Percentiles rank a stretch among this genome's conserved stretches.
Conservation (phyloP, 768 basidiomycete species). For the Amyloporia xantha region DNA sequence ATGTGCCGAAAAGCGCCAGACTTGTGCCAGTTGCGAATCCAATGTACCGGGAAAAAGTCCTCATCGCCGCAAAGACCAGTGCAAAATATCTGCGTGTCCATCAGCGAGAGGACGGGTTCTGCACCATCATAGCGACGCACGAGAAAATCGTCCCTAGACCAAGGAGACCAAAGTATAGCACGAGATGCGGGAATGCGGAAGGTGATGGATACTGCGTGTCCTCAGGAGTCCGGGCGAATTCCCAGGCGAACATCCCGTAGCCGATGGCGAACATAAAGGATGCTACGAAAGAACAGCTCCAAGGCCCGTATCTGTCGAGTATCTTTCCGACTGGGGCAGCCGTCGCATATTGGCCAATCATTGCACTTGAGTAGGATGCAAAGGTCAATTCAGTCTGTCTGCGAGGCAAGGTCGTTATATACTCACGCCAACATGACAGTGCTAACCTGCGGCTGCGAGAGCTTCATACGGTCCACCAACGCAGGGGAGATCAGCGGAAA, state of each 20-base stretch:
- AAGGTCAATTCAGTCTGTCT: not conserved
- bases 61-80: conserved; percentile 67
- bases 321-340: conserved; percentile 63
- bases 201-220: conserved; percentile 30
- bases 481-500: conserved; percentile 71
- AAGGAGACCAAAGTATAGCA: conserved; percentile 52
- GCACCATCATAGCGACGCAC: conserved; percentile 34
- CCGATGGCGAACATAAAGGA: conserved; percentile 52
- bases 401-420: too few species aligned
- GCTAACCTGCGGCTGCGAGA: conserved; percentile 73
- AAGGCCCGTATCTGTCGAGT: conserved; percentile 62
- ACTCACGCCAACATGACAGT: conserved; percentile 72
- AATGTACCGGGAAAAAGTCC: conserved; percentile 56
- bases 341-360: conserved; percentile 78
- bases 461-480: conserved; percentile 49
- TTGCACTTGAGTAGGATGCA: conserved; percentile 51
- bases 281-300: conserved; percentile 57
- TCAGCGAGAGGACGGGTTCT: conserved; percentile 13
- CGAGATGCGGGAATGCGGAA: conserved; percentile 45
- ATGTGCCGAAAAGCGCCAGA: conserved; percentile 76
- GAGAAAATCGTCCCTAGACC: conserved; percentile 69
- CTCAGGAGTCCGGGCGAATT: conserved; percentile 43
- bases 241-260: conserved; percentile 56
- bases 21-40: conserved; percentile 61
- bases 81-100: conserved; percentile 50